Evolutionary conservation across 495 filamentous ascomycete genomes (phyloP).

Genomic region (Paragyromitra xinjiangensis): DNA sequence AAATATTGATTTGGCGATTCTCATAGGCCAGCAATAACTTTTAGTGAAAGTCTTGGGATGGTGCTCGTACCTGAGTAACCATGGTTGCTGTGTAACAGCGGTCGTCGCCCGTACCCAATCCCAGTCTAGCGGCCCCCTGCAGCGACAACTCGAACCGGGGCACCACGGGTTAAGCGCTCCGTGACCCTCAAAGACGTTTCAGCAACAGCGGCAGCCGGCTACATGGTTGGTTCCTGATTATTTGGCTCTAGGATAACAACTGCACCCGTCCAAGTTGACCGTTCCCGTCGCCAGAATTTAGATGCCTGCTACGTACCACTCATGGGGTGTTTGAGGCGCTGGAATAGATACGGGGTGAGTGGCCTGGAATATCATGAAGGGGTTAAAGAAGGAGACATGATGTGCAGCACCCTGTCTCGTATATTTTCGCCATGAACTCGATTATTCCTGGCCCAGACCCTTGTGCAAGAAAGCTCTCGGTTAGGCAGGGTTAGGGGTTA

Average conservation of each 20-base stretch:
- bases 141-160: slow-evolving; percentile 45
- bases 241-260: slow-evolving; percentile 2
- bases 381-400: slow-evolving; percentile 10
- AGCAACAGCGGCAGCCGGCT: slow-evolving; percentile 8
- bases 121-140: slow-evolving; percentile 19
- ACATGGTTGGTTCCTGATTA: slow-evolving; percentile 8
- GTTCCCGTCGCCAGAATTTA: slow-evolving; percentile 14
- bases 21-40: slow-evolving; percentile 22
- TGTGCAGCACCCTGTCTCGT: slow-evolving; percentile 26
- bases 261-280: background rate
- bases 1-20: slow-evolving; percentile 9
- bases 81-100: slow-evolving; percentile 26
- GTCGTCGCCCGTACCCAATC: slow-evolving; percentile 9
- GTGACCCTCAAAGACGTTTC: slow-evolving; percentile 33
- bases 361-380: slow-evolving; percentile 7
- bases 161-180: slow-evolving; percentile 39
- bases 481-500: slow-evolving; percentile 23
- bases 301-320: slow-evolving; percentile 10
- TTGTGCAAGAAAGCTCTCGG: slow-evolving; percentile 9
- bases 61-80: background rate
- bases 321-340: slow-evolving; percentile 30
- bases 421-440: slow-evolving; percentile 1
- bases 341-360: slow-evolving; percentile 15
- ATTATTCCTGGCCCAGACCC: slow-evolving; percentile 6
- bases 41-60: slow-evolving; percentile 7